Conservation (phyloP, 2,329 filamentous ascomycete species). For the Raffaelea ambrosiae region DNA sequence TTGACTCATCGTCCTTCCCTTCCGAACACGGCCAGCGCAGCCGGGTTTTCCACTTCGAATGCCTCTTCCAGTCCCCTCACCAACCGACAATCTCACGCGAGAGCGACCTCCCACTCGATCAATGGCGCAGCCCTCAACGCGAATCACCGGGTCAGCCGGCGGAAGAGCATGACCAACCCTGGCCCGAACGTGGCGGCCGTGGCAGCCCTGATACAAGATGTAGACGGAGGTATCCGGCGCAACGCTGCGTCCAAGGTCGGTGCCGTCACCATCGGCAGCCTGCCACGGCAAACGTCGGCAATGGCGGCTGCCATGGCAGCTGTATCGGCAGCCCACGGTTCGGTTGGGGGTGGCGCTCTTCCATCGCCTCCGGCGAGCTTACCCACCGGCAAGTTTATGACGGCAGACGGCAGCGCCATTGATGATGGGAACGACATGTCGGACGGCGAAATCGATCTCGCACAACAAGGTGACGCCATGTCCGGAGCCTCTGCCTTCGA, state of each 20-base stretch:
- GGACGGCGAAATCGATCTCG: conserved; percentile 32
- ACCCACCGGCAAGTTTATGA: conserved; percentile 46
- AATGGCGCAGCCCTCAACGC: conserved; percentile 60
- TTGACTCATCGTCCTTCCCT: conserved; percentile 54
- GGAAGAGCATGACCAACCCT: conserved; percentile 84
- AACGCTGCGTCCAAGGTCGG: conserved; percentile 60
- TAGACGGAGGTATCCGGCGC: conserved; percentile 51
- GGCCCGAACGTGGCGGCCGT: conserved; percentile 65
- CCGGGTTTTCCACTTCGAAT: neutral
- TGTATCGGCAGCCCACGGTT: neutral
- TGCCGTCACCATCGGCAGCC: conserved; percentile 19
- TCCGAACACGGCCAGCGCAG: conserved; percentile 43
- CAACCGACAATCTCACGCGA: conserved; percentile 55
- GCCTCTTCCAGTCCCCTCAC: conserved; percentile 43
- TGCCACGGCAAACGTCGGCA: conserved; percentile 3
- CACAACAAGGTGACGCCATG: conserved; percentile 30
- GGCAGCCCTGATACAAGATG: conserved; percentile 63
- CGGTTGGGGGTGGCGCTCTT: conserved; percentile 48
- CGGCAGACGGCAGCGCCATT: conserved; percentile 49
- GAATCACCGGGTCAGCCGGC: conserved; percentile 77
- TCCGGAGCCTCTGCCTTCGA: conserved; percentile 28
- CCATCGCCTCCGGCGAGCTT: conserved; percentile 62
- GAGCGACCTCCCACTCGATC: conserved; percentile 74
- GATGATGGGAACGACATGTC: conserved; percentile 57
- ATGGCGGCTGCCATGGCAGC: conserved; percentile 8